Evolutionary conservation across 2,329 filamentous ascomycete genomes (phyloP).

Genomic region (Ascochyta koolunga): DNA sequence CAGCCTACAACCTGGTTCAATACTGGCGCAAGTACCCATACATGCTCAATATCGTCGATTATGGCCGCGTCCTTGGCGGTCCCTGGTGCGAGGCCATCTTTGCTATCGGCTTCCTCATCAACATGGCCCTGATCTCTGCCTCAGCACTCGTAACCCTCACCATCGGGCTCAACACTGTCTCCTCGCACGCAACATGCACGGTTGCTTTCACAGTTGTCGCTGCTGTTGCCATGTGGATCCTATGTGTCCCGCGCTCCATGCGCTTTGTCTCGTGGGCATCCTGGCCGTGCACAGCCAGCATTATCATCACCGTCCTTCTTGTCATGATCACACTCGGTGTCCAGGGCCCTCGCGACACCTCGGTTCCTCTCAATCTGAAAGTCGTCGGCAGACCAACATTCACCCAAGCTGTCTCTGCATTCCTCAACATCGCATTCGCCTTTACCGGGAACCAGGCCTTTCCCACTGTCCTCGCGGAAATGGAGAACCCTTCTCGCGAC

Average conservation of each 20-base stretch:
- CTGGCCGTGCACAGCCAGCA: conserved; percentile 33
- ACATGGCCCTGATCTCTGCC: conserved; percentile 37
- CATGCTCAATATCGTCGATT: conserved; percentile 40
- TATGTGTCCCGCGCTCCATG: conserved; percentile 37
- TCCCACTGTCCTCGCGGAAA: conserved; percentile 34
- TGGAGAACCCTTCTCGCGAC: conserved; percentile 35
- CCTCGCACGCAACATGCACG: conserved; percentile 36
- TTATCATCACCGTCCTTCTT: conserved; percentile 30
- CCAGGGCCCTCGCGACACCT: conserved; percentile 27
- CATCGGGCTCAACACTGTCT: conserved; percentile 37
- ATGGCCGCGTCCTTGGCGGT: conserved; percentile 35
- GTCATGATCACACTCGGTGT: conserved; percentile 37
- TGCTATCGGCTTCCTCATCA: conserved; percentile 34
- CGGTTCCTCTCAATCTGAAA: conserved; percentile 30
- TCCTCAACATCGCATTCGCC: conserved; percentile 38
- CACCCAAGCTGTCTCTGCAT: conserved; percentile 28
- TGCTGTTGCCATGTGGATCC: conserved; percentile 35
- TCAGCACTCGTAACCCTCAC: conserved; percentile 36
- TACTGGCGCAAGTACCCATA: conserved; percentile 40
- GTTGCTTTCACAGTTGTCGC: conserved; percentile 34
- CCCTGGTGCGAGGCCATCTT: conserved; percentile 35
- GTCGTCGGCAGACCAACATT: conserved; percentile 31
- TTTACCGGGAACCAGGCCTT: conserved; percentile 39
- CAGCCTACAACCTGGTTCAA: conserved; percentile 38
- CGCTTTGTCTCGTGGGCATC: conserved; percentile 37